Conservation (phyloP, 1,284 basidiomycete genomes). For the Moniliella sp. region DNA sequence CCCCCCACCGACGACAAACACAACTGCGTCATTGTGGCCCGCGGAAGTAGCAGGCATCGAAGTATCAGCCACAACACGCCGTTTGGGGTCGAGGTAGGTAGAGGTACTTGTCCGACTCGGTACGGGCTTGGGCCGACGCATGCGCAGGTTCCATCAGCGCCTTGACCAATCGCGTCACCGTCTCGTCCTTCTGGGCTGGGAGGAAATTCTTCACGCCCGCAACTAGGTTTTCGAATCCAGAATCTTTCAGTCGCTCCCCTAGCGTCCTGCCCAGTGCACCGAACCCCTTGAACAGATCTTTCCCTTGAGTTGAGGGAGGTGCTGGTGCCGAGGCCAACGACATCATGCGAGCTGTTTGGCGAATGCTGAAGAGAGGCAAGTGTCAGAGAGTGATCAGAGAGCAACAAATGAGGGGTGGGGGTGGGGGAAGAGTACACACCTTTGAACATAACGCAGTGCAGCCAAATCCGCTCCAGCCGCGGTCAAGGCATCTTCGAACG, state of each 20-base stretch:
- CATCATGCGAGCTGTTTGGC: conserved; percentile 78
- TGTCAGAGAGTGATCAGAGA: neutral
- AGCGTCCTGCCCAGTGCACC: conserved; percentile 62
- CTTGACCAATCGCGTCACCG: conserved; percentile 74
- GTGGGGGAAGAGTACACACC: conserved; percentile 36
- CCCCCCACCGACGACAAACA: conserved; percentile 89
- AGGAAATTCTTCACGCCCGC: conserved; percentile 96
- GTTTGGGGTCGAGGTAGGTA: conserved; percentile 55
- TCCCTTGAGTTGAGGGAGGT: conserved; percentile 36
- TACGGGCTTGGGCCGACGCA: conserved; percentile 47
- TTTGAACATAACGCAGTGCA: conserved; percentile 78
- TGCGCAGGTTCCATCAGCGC: conserved; percentile 87
- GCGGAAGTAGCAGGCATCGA: neutral
- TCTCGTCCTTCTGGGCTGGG: conserved; percentile 76
- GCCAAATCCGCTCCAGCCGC: conserved; percentile 48
- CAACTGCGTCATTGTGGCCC: conserved; percentile 52
- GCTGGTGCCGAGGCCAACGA: conserved; percentile 59
- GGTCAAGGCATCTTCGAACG: conserved; percentile 44
- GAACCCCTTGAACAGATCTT: conserved; percentile 71
- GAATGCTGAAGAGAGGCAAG: conserved; percentile 37
- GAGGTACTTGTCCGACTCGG: conserved; percentile 88
- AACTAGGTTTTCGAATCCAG: conserved; percentile 74
- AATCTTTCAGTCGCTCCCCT: conserved; percentile 77
- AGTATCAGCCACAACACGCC: neutral
- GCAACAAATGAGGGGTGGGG: neutral